Base-by-base conservation (phyloP, 129 eudicot genomes). In the Flaveria sonorensis region DNA sequence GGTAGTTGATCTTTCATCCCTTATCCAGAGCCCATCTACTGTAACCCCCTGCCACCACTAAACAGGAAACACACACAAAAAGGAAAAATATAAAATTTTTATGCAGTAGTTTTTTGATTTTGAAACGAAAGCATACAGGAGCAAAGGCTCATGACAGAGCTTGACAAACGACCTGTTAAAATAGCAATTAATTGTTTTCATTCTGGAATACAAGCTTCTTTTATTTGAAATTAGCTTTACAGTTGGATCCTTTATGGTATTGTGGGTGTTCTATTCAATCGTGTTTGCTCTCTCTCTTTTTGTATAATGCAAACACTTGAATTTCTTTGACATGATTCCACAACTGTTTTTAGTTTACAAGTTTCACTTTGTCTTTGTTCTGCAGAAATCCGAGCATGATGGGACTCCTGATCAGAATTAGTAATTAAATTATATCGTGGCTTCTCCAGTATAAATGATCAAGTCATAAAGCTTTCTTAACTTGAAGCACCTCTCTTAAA, bases 371-470 rank as follows among this genome's bases (percentile, higher is more conserved):
- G 40, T 68, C 80, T 81, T 81, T 77, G 14, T 79, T 77, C 7
- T 73, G 85, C 88, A 87, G 92, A 87, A 87, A 74, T 18, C 79
- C 3, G 80, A 76, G 48, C 81, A 85, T 72, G 91, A 73, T 20
- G 87, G 61, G 60, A 43, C 75, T 26, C 30, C 81, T 72, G 88
- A 79, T 72, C 85, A 87, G 74, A 79, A 76, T 65, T 23, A 82
- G 14, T 74, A 70, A 47, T 77, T 64, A 24, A 32, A 26, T 70
- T 36, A 69, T 72, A 79, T 23, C 40, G 47, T 12, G 68, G 68
- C 16, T 28, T 74, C 56, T 59, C 57, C 56, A 53, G 30, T 68
- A 13, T 55, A 39, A 61, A 26, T 67, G 70, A 52, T 56, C 36
- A 73, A 73, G 67, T 23, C 16, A 28, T 71, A 16, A 46, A 63